These are phyloP conservation scores for Haplosporangium sp. DNA, from an alignment of 371 early-diverging fungal genomes.

Conservation along the genomic window DNA sequence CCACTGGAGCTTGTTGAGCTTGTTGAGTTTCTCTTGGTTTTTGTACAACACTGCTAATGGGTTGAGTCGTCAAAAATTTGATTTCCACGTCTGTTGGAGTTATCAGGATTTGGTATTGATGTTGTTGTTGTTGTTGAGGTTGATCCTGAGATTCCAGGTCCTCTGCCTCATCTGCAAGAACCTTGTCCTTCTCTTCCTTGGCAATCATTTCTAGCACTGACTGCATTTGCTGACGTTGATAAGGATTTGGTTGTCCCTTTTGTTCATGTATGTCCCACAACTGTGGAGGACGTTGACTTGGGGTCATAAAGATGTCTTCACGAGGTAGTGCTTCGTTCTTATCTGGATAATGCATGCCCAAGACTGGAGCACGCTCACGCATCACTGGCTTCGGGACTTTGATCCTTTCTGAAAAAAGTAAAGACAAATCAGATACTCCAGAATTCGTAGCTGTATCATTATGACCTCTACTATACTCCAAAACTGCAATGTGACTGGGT, in stretches of 20 bases:
- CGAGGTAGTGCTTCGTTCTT: not conserved
- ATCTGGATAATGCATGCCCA: constrained; percentile 14
- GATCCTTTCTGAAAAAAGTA: not conserved
- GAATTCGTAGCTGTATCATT: not conserved
- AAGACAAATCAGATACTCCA: not conserved
- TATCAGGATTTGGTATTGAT: not conserved
- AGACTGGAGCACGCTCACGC: constrained; percentile 9
- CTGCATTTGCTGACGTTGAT: constrained; percentile 29
- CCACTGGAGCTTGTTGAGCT: too few species aligned
- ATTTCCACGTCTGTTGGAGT: too few species aligned
- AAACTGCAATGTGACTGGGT: not conserved
- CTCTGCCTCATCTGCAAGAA: not conserved
- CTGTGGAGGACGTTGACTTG: constrained; percentile 37
- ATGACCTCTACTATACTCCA: not conserved
- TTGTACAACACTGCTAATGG: too few species aligned
- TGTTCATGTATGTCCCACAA: constrained; percentile 15
- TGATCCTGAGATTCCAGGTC: not conserved
- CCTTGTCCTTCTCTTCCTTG: too few species aligned
- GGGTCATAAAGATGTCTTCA: constrained; percentile 16
- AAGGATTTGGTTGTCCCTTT: constrained; percentile 14
- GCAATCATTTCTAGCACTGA: too few species aligned
- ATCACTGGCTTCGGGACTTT: not conserved
- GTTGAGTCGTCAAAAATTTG: too few species aligned
- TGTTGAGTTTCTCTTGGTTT: too few species aligned
- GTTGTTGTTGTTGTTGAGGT: not conserved